phyloP scores from a whole-genome alignment of 257 asterid genomes.

The Thymus quinquecostatus region DNA sequence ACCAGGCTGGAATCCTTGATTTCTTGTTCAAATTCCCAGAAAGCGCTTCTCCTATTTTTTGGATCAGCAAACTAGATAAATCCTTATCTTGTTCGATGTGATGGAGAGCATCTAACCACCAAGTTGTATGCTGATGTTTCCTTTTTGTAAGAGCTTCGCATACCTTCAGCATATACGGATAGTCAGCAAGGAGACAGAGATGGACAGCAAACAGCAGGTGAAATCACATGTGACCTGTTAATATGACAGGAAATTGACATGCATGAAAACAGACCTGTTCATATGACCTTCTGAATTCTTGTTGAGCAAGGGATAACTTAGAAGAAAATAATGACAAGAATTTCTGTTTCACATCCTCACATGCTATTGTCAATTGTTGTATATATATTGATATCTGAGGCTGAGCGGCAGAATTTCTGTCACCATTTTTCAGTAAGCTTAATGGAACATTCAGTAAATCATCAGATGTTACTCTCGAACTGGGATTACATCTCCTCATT shows the following conservation, averaged over 20 bases:
- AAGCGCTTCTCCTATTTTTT: conserved; percentile 80
- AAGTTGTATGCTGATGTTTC: conserved; percentile 56
- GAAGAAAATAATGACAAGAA: conserved; percentile 69
- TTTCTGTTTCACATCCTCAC: conserved; percentile 72
- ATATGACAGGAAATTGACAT: conserved; percentile 20
- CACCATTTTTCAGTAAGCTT: conserved; percentile 37
- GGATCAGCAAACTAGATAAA: conserved; percentile 56
- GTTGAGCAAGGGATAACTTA: conserved; percentile 68
- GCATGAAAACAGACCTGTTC: conserved; percentile 63
- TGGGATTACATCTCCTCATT: conserved; percentile 33
- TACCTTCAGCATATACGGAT: conserved; percentile 49
- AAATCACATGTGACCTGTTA: conserved; percentile 19
- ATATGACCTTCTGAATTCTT: conserved; percentile 76
- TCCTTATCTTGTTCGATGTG: conserved; percentile 77
- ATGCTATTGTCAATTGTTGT: conserved; percentile 48
- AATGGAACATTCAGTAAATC: conserved; percentile 41
- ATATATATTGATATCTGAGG: conserved; percentile 39
- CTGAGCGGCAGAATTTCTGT: conserved; percentile 32
- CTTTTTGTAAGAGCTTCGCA: conserved; percentile 52
- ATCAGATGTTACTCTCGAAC: conserved; percentile 33
- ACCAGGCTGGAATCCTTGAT: conserved; percentile 78
- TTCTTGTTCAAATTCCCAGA: conserved; percentile 63
- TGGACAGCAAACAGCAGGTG: conserved; percentile 18
- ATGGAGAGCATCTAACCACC: conserved; percentile 96
- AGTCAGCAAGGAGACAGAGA: conserved; percentile 25